These are phyloP conservation scores for Nothophytophthora sp. DNA, from an alignment of 352 stramenopile genomes.

Conservation along the genomic window DNA sequence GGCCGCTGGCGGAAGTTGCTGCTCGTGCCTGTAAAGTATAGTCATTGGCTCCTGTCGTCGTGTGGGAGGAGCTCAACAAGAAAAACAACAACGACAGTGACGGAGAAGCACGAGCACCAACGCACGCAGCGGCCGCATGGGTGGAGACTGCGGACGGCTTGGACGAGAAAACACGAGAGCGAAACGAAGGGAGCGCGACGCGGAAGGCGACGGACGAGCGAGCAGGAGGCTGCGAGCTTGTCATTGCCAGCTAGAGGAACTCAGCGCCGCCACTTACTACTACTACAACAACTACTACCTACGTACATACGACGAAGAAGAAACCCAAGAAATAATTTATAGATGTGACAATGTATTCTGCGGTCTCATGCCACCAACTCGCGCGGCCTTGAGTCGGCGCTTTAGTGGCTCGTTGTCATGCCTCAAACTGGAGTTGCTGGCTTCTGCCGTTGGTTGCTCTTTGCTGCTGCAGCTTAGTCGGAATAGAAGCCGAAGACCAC, in stretches of 20 bases:
- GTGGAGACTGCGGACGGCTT: background rate
- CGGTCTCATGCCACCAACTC: too few species aligned
- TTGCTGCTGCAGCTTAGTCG: conserved; percentile 59
- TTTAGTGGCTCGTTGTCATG: too few species aligned
- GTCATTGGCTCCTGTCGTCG: conserved; percentile 12
- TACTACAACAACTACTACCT: conserved; percentile 21
- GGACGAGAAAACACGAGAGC: background rate
- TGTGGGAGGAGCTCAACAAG: conserved; percentile 25
- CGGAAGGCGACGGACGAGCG: background rate
- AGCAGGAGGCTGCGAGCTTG: conserved; percentile 8
- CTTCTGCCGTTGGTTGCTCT: background rate
- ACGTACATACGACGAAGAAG: conserved; percentile 17
- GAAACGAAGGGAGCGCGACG: background rate
- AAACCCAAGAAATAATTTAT: conserved; percentile 61
- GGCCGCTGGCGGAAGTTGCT: too few species aligned
- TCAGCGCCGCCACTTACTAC: conserved; percentile 12
- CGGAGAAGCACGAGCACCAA: conserved; percentile 21
- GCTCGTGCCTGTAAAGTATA: conserved; percentile 61
- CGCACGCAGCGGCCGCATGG: background rate
- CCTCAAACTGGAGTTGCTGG: too few species aligned
- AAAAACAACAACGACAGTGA: conserved; percentile 11
- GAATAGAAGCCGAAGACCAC: conserved; percentile 92
- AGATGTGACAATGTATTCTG: conserved; percentile 39
- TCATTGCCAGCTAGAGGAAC: conserved; percentile 7
- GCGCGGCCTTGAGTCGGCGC: too few species aligned